A percentile compares a stretch with the other conserved stretches of the same genome.
phyloP scores from a whole-genome alignment of 306 rosid genomes.

The Castanea mollissima region DNA sequence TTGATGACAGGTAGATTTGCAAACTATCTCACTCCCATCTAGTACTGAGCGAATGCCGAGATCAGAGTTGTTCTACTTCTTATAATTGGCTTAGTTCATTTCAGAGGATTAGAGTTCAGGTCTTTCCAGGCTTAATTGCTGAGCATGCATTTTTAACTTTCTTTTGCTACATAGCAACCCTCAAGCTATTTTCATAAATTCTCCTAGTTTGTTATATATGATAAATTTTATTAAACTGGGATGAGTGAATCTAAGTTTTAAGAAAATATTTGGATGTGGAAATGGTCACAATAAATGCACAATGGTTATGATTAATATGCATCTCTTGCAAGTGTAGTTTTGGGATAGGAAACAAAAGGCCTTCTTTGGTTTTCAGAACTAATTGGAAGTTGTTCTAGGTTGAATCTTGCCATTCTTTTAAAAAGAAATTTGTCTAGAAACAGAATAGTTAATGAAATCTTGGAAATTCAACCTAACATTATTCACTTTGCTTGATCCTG shows the following conservation, averaged over 20 bases:
- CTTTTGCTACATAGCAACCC: neutral
- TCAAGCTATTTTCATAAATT: constrained; percentile 15
- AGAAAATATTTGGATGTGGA: neutral
- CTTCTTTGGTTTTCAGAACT: neutral
- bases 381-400: neutral
- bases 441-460: neutral
- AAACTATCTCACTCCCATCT: constrained; percentile 60
- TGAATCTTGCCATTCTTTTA: neutral
- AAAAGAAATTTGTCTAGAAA: neutral
- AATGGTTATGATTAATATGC: neutral
- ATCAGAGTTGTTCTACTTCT: constrained; percentile 12
- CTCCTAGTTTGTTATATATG: constrained; percentile 14
- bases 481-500: neutral
- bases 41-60: constrained; percentile 15
- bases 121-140: constrained; percentile 16
- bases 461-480: neutral
- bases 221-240: constrained; percentile 8
- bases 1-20: constrained; percentile 50
- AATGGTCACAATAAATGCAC: neutral
- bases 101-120: constrained; percentile 10
- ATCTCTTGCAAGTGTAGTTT: neutral
- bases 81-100: constrained; percentile 3
- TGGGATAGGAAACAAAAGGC: neutral
- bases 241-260: constrained; percentile 16
- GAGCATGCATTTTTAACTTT: constrained; percentile 18